Evolutionary conservation across 345 rosid genomes (phyloP).

Genomic region (Dimocarpus longan): DNA sequence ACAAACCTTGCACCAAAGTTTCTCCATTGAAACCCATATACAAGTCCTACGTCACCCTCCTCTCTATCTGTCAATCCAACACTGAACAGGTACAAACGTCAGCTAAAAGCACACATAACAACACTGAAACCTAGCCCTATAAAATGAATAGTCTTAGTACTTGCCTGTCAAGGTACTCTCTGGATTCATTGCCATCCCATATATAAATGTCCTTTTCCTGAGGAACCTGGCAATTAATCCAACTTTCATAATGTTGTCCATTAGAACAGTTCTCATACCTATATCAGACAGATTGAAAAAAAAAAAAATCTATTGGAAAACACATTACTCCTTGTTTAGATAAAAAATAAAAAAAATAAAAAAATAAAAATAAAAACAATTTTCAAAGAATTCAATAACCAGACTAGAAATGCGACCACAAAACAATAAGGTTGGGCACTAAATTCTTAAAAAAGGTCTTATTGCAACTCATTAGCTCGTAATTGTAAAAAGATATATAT

Average conservation of each 20-base stretch:
- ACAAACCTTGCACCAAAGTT: slow-evolving; percentile 95
- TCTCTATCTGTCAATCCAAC: slow-evolving; percentile 79
- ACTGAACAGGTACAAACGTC: slow-evolving; percentile 41
- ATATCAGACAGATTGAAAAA: neutral
- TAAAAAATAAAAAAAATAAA: too few species aligned
- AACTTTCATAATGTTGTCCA: slow-evolving; percentile 15
- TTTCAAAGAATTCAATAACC: neutral
- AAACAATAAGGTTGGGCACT: neutral
- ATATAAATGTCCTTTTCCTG: slow-evolving; percentile 89
- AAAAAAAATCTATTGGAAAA: neutral
- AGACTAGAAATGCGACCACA: neutral
- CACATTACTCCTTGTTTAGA: too few species aligned
- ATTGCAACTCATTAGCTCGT: neutral
- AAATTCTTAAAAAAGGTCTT: neutral
- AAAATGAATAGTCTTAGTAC: slow-evolving; percentile 1
- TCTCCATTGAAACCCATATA: slow-evolving; percentile 99
- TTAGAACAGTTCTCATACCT: slow-evolving; percentile 1
- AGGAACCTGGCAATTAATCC: slow-evolving; percentile 58
- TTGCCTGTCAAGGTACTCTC: slow-evolving; percentile 88
- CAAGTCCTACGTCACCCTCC: slow-evolving; percentile 95
- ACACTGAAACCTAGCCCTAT: neutral
- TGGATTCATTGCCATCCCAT: slow-evolving; percentile 97
- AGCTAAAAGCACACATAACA: slow-evolving; percentile 16
- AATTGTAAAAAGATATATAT: too few species aligned
- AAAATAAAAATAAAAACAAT: too few species aligned